Conservation (phyloP, 2,329 filamentous ascomycete species). For the Fusarium paranaense region DNA sequence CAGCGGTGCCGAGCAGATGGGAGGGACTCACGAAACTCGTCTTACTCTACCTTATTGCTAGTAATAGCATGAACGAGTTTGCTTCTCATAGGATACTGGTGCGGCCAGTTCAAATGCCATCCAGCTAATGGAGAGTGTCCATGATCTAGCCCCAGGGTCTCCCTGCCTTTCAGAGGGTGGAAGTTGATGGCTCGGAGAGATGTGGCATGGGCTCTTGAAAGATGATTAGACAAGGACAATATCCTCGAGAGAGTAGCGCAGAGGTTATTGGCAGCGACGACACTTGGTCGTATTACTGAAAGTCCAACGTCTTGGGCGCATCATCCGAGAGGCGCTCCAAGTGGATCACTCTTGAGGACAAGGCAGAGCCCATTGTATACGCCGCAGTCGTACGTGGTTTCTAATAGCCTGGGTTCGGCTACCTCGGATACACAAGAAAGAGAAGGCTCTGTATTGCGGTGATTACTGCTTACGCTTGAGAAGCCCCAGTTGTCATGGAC, state of each 20-base stretch:
- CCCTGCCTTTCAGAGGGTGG: neutral
- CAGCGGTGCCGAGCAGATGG: neutral
- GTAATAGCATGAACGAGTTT: neutral
- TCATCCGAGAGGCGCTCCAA: neutral
- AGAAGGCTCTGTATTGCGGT: neutral
- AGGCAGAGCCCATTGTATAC: neutral
- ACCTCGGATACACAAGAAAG: neutral
- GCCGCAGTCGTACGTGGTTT: neutral
- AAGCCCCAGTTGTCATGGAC: neutral
- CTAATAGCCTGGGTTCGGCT: neutral
- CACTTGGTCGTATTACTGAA: neutral
- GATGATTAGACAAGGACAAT: neutral
- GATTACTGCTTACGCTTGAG: neutral
- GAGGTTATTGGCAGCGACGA: neutral
- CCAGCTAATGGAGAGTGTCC: neutral
- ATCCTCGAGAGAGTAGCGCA: neutral
- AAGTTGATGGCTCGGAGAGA: neutral
- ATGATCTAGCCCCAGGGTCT: neutral
- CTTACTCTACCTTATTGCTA: neutral
- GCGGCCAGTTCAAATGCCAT: neutral
- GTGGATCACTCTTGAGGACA: neutral
- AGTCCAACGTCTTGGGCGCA: neutral
- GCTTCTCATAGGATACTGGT: too few species aligned
- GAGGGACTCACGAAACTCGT: neutral
- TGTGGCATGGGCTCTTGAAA: neutral